Conservation (phyloP, 2,329 filamentous ascomycete species). For the Corynespora cassiicola region DNA sequence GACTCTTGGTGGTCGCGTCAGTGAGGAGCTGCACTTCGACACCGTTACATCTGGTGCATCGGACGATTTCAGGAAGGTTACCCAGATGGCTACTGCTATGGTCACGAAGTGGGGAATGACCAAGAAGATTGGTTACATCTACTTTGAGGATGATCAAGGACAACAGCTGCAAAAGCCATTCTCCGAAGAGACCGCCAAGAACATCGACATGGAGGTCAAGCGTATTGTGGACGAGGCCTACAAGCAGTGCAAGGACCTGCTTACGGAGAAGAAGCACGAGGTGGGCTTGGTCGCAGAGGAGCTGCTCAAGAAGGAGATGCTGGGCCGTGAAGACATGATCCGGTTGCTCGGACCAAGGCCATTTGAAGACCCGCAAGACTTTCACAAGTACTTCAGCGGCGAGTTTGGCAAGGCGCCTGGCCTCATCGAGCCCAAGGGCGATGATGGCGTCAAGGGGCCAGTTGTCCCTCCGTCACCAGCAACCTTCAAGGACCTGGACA, state of each 20-base stretch:
- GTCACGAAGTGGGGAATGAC: slow-evolving; percentile 99
- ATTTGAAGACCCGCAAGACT: slow-evolving; percentile 85
- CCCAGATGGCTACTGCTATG: slow-evolving; percentile 94
- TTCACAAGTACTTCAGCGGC: slow-evolving; percentile 85
- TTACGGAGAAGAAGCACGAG: slow-evolving; percentile 85
- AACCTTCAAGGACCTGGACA: slow-evolving; percentile 17
- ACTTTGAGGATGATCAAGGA: slow-evolving; percentile 83
- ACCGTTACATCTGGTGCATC: slow-evolving; percentile 94
- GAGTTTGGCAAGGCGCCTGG: slow-evolving; percentile 42
- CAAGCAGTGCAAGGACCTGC: slow-evolving; percentile 82
- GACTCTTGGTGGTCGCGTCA: slow-evolving; percentile 94
- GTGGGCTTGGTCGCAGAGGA: slow-evolving; percentile 92
- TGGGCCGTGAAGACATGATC: slow-evolving; percentile 91
- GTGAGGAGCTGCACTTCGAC: slow-evolving; percentile 95
- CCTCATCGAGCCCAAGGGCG: slow-evolving; percentile 38
- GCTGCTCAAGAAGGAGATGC: slow-evolving; percentile 87
- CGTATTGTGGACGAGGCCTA: slow-evolving; percentile 93
- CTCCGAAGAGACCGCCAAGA: slow-evolving; percentile 89
- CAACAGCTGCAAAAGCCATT: slow-evolving; percentile 93
- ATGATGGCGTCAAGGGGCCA: slow-evolving; percentile 41
- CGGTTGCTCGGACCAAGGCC: slow-evolving; percentile 83
- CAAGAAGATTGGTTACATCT: slow-evolving; percentile 87
- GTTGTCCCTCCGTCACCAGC: slow-evolving; percentile 38
- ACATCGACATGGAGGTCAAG: slow-evolving; percentile 90
- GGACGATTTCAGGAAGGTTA: slow-evolving; percentile 99